Percentiles rank a stretch among this genome's conserved stretches.
phyloP scores from a whole-genome alignment of 352 stramenopile species.

The Globisporangium cederbergense region DNA sequence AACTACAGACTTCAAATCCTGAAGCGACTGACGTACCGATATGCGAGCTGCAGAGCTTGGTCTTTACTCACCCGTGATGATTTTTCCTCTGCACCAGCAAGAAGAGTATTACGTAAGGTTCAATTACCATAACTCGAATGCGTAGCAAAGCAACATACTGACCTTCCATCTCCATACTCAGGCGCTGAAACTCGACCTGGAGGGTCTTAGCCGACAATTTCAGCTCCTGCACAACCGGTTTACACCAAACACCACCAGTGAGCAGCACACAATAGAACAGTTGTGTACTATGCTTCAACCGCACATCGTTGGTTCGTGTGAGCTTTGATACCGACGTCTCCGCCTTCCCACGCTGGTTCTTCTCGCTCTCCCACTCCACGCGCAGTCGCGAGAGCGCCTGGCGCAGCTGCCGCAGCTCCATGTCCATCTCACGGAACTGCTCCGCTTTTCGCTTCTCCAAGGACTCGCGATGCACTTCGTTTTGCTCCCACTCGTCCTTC shows the following conservation, averaged over 20 bases:
- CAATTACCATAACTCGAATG: no score
- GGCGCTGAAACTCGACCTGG: constrained; percentile 30
- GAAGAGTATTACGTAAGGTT: background rate
- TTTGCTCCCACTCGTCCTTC: constrained; percentile 43
- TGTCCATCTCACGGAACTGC: constrained; percentile 47
- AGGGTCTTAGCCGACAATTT: constrained; percentile 28
- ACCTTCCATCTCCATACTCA: constrained; percentile 36
- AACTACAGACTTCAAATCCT: background rate
- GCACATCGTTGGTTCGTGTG: constrained; percentile 33
- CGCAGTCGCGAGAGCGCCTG: constrained; percentile 39
- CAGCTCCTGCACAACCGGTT: constrained; percentile 28
- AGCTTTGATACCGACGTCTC: constrained; percentile 34
- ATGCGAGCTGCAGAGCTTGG: constrained; percentile 24
- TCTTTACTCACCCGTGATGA: constrained; percentile 25
- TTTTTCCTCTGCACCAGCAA: constrained; percentile 22
- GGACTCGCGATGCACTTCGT: constrained; percentile 20
- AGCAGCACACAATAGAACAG: background rate
- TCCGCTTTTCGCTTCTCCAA: constrained; percentile 34
- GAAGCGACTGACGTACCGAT: constrained; percentile 19
- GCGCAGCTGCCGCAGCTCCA: constrained; percentile 45
- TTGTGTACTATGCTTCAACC: background rate
- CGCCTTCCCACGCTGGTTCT: constrained; percentile 37
- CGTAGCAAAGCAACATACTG: background rate
- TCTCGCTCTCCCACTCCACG: constrained; percentile 47
- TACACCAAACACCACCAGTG: background rate